Evolutionary conservation across 306 rosid genomes (phyloP).

Genomic region (Pterocarpus macrocarpus): DNA sequence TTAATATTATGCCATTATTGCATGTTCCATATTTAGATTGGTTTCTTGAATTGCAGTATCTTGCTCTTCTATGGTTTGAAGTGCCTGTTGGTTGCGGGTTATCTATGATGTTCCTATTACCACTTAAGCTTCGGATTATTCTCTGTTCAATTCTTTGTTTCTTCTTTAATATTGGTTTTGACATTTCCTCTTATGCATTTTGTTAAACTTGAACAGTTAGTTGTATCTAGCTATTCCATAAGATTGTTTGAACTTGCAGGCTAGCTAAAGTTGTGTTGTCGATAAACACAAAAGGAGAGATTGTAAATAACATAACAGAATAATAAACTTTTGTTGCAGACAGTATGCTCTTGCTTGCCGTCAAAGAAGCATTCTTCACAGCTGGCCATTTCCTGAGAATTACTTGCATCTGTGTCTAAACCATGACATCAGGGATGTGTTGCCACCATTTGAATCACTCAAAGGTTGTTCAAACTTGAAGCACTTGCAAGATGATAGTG

Average conservation of each 20-base stretch:
- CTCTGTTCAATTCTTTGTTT: conserved; percentile 18
- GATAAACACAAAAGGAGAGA: too few relatives aligned
- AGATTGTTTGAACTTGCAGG: neutral
- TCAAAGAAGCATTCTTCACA: conserved; percentile 47
- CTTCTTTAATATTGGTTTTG: neutral
- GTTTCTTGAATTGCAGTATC: conserved; percentile 20
- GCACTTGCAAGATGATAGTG: conserved; percentile 36
- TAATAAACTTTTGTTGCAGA: conserved; percentile 45
- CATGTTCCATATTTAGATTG: conserved; percentile 45
- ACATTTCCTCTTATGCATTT: neutral
- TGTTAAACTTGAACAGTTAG: neutral
- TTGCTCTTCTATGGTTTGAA: conserved; percentile 6
- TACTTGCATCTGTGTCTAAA: conserved; percentile 59
- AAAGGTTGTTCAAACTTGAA: conserved; percentile 40
- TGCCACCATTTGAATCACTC: conserved; percentile 60
- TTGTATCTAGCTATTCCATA: neutral
- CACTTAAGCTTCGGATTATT: neutral
- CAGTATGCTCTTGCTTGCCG: conserved; percentile 65
- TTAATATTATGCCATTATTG: conserved; percentile 38
- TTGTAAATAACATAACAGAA: too few relatives aligned
- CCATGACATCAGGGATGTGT: conserved; percentile 58
- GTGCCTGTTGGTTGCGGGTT: neutral
- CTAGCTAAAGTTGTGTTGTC: too few relatives aligned
- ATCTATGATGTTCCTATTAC: neutral
- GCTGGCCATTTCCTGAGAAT: conserved; percentile 72